Percentiles rank a stretch among this genome's conserved stretches.
Conservation (phyloP, 2,329 filamentous ascomycete species). For the Aspergillus aculeatinus region DNA sequence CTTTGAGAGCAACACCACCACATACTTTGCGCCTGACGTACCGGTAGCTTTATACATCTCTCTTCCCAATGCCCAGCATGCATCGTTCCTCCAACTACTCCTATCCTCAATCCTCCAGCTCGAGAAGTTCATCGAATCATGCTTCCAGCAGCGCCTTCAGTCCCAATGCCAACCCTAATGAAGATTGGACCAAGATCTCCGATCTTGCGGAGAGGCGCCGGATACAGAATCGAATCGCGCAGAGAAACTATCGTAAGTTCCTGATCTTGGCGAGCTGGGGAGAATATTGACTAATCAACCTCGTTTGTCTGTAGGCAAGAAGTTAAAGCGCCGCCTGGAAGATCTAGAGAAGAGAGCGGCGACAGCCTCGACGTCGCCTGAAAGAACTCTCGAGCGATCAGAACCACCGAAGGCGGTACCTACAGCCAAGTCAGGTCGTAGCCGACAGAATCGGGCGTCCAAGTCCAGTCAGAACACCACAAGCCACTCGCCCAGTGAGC, state of each 20-base stretch:
- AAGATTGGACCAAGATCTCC: slow-evolving; percentile 99
- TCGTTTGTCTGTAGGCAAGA: slow-evolving; percentile 53
- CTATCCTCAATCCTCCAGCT: slow-evolving; percentile 31
- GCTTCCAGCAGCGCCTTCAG: slow-evolving; percentile 93
- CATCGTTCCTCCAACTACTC: slow-evolving; percentile 33
- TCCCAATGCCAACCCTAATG: slow-evolving; percentile 88
- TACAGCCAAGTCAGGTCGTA: slow-evolving; percentile 24
- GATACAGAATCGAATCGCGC: slow-evolving; percentile 97
- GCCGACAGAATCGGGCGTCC: slow-evolving; percentile 25
- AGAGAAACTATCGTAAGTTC: slow-evolving; percentile 88
- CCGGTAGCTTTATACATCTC: not conserved
- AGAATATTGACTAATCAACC: slow-evolving; percentile 1
- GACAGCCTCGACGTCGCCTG: slow-evolving; percentile 61
- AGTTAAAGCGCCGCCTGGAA: slow-evolving; percentile 66
- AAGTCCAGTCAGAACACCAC: slow-evolving; percentile 30
- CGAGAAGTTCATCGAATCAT: slow-evolving; percentile 66
- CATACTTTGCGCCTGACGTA: not conserved
- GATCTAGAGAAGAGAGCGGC: slow-evolving; percentile 63
- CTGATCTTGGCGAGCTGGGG: not conserved
- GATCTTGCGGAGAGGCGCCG: slow-evolving; percentile 90
- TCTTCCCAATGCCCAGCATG: slow-evolving; percentile 26
- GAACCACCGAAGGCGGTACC: slow-evolving; percentile 33
- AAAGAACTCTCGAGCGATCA: slow-evolving; percentile 57
- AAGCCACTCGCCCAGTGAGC: slow-evolving; percentile 26
- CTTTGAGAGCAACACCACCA: not conserved